Evolutionary conservation across 129 eudicot genomes (phyloP).

Genomic region (Glebionis coronaria): DNA sequence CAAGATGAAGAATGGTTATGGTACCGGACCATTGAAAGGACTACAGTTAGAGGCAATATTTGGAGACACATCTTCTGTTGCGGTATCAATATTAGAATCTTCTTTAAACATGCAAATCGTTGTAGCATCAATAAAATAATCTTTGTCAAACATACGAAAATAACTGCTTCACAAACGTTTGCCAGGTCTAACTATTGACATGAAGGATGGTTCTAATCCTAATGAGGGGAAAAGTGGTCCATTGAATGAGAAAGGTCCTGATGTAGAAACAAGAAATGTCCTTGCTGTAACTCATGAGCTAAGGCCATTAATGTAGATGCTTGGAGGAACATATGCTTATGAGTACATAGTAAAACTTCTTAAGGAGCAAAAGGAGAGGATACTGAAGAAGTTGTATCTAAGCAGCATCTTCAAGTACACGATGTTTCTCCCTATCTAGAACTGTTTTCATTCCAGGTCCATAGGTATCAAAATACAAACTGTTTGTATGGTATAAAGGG

Average conservation of each 20-base stretch:
- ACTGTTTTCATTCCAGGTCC: too few relatives aligned
- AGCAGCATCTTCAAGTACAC: too few relatives aligned
- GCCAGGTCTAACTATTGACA: constrained; percentile 39
- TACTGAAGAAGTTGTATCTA: too few relatives aligned
- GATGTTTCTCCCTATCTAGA: too few relatives aligned
- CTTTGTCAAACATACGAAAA: constrained; percentile 53
- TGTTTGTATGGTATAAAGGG: too few relatives aligned
- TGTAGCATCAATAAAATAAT: constrained; percentile 73
- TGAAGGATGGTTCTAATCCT: constrained; percentile 43
- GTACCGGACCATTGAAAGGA: too few relatives aligned
- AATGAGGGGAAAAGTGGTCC: constrained; percentile 21
- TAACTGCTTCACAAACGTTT: constrained; percentile 57
- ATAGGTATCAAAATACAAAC: too few relatives aligned
- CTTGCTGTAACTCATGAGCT: constrained; percentile 36
- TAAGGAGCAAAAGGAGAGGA: constrained; percentile 42
- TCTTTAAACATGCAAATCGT: too few relatives aligned
- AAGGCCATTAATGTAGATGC: constrained; percentile 38
- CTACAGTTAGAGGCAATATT: constrained; percentile 54
- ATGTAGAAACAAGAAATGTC: constrained; percentile 39
- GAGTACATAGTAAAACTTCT: constrained; percentile 40
- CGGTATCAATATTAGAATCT: too few relatives aligned
- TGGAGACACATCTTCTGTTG: constrained; percentile 69
- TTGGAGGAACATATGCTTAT: constrained; percentile 36
- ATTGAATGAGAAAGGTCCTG: constrained; percentile 27
- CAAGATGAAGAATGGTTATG: too few relatives aligned